These are phyloP conservation scores for Arthrinium puccinioides DNA, from an alignment of 2,329 filamentous ascomycete genomes.

Conservation along the genomic window DNA sequence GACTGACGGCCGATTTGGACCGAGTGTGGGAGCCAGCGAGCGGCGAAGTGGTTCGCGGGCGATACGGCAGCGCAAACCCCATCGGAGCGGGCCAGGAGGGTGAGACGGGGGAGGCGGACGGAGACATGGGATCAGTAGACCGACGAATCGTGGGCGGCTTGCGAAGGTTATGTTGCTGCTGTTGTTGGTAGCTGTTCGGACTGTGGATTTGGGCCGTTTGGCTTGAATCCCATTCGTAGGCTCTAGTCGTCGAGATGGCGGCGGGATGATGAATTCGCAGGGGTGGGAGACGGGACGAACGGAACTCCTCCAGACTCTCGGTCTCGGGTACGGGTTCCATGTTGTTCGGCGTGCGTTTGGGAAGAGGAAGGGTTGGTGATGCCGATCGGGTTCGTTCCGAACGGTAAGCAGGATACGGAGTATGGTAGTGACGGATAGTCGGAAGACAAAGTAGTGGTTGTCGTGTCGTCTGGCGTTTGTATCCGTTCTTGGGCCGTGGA, in stretches of 20 bases:
- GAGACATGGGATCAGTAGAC: conserved; percentile 52
- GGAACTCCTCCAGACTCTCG: conserved; percentile 61
- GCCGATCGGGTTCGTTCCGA: too few relatives aligned
- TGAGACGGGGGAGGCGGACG: conserved; percentile 37
- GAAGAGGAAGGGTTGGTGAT: too few relatives aligned
- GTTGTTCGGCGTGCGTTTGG: too few relatives aligned
- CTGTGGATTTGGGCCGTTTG: too few relatives aligned
- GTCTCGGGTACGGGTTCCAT: conserved; percentile 66
- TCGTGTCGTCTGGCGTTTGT: too few relatives aligned
- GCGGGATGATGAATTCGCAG: conserved; percentile 38
- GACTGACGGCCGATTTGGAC: conserved; percentile 50
- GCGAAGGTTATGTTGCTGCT: too few relatives aligned
- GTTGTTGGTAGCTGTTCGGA: too few relatives aligned
- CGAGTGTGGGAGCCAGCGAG: conserved; percentile 49
- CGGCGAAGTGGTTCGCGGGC: conserved; percentile 56
- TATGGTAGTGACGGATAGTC: too few relatives aligned
- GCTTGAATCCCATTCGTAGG: conserved; percentile 1
- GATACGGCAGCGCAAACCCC: conserved; percentile 40
- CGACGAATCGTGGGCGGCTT: conserved; percentile 50
- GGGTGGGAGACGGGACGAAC: conserved; percentile 47
- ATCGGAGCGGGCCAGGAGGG: conserved; percentile 39
- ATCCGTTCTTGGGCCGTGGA: too few relatives aligned
- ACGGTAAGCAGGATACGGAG: too few relatives aligned
- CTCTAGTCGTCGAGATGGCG: conserved; percentile 20
- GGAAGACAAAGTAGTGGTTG: too few relatives aligned